Conservation (phyloP, 1,139 yeast species). For the Torulaspora pretoriensis region DNA sequence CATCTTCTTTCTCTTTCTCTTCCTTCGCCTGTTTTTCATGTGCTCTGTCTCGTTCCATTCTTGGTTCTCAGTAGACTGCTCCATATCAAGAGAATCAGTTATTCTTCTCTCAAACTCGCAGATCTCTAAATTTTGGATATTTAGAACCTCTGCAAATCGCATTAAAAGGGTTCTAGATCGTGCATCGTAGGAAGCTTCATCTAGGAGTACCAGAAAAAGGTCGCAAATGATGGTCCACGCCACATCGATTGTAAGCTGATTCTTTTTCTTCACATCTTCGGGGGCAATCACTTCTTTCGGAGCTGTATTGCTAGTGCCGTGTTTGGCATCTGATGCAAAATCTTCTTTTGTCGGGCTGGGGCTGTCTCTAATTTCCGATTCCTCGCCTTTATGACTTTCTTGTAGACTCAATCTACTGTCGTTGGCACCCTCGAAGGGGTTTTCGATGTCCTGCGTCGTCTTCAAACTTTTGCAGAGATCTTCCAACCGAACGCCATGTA, state of each 20-base stretch:
- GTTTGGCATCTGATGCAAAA: conserved; percentile 2
- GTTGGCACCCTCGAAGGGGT: conserved; percentile 37
- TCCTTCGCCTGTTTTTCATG: conserved; percentile 64
- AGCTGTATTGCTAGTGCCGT: conserved; percentile 2
- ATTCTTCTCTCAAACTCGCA: conserved; percentile 87
- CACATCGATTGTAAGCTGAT: conserved; percentile 61
- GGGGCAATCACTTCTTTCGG: conserved; percentile 31
- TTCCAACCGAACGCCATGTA: conserved; percentile 72
- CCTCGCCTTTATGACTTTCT: neutral
- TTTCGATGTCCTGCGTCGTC: conserved; percentile 42
- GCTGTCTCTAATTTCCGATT: neutral
- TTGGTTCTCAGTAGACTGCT: conserved; percentile 66
- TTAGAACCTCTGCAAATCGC: conserved; percentile 58
- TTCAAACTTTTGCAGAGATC: conserved; percentile 64
- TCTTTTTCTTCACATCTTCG: conserved; percentile 38
- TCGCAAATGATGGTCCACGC: conserved; percentile 95
- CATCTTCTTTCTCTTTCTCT: conserved; percentile 60
- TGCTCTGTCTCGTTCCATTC: conserved; percentile 71
- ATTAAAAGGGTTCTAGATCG: conserved; percentile 76
- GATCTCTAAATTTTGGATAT: conserved; percentile 59
- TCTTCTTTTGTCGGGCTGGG: neutral
- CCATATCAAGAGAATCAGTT: conserved; percentile 85
- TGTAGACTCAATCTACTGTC: neutral
- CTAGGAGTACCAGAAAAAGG: conserved; percentile 68
- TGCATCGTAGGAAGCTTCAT: conserved; percentile 86